Base-by-base conservation (phyloP, 352 stramenopile species). In the Globisporangium sylvaticum region DNA sequence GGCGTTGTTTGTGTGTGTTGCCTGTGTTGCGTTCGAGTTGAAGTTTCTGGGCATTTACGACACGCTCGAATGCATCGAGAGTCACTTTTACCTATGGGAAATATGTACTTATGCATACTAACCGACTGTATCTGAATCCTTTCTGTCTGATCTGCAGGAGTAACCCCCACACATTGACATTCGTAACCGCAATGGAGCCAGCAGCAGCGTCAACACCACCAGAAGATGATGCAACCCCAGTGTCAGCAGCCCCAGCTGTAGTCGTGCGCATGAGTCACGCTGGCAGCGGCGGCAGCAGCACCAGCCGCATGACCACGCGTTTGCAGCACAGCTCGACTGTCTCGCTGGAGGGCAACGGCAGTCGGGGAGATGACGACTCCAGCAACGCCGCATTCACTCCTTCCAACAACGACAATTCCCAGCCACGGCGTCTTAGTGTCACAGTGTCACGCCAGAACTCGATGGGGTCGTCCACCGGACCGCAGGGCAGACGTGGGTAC, bases 361-460 rank as follows among this genome's bases (percentile, higher is more conserved):
- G 27, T 59, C 27, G 54, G 15, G 54, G 31, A 44, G 31, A 60
- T 22, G 31, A 24, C n/a, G 34, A 34, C 29, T 54, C n/a, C 12
- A 20, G 39, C 1, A 60, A 20, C 31, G 18, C 55, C 31, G 24
- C 24, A n/a, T 24, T 50, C 32, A 42, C 55, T 18, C 24, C 54
- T 22, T 48, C 39, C 22, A 22, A 25, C 1, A 22, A 37, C n/a
- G 37, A 44, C 14, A 27, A 37, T 22, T 24, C 31, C 6, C 46
- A 32, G 15, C 6, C 56, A 6, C 37, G 24, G 1, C 63, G 34
- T 39, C 32, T 59, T 4, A 70, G 65, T 54, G 32, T 70, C 58
- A 63, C 53, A 8, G 39, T 70, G 25, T 44, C 60, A 31, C 58
- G 58, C 8, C 65, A 70, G 50, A 58, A 62, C 27, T 70, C 65